These are phyloP conservation scores for Xylariaceae sp. DNA, from an alignment of 2,329 filamentous ascomycete species.

Conservation along the genomic window DNA sequence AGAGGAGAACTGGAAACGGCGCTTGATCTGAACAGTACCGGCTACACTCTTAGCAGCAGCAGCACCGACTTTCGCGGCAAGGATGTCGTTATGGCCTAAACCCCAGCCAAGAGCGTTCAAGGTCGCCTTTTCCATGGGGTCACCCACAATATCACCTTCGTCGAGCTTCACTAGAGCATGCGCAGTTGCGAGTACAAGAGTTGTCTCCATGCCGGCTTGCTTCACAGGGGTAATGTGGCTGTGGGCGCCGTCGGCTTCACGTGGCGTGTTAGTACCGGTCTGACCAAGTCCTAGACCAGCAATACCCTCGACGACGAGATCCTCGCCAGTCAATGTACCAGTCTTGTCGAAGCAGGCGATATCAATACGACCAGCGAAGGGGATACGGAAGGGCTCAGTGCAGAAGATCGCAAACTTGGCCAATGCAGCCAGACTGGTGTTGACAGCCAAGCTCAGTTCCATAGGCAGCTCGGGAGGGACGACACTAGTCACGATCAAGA, in stretches of 20 bases:
- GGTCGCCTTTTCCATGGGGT: constrained; percentile 98
- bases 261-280: constrained; percentile 56
- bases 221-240: constrained; percentile 68
- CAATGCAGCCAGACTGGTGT: constrained; percentile 90
- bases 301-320: constrained; percentile 94
- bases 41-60: constrained; percentile 46
- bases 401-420: constrained; percentile 98
- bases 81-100: constrained; percentile 80
- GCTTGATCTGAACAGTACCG: constrained; percentile 87
- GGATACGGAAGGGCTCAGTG: constrained; percentile 97
- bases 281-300: constrained; percentile 77
- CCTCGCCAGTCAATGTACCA: constrained; percentile 91
- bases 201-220: constrained; percentile 72
- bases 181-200: constrained; percentile 86
- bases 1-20: constrained; percentile 97
- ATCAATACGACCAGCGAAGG: constrained; percentile 90
- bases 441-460: constrained; percentile 95
- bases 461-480: constrained; percentile 98
- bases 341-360: constrained; percentile 99
- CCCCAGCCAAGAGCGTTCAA: constrained; percentile 84
- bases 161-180: constrained; percentile 95
- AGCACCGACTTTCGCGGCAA: constrained; percentile 60
- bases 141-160: constrained; percentile 93
- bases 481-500: constrained; percentile 95
- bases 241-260: constrained; percentile 76